Evolutionary conservation across 148 eudicot species (phyloP).

Genomic region (Vaccinium macrocarpon): DNA sequence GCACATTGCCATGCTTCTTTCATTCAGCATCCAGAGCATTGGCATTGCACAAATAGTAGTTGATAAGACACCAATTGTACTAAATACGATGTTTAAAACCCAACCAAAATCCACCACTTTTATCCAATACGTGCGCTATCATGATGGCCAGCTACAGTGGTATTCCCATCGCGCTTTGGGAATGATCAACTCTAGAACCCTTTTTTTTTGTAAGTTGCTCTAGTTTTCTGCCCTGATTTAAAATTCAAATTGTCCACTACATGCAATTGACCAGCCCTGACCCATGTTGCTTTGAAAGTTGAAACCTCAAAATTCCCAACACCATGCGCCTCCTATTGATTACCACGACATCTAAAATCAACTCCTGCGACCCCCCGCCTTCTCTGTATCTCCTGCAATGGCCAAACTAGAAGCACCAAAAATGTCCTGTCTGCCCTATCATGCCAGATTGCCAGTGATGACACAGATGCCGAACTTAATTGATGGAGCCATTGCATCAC

Average conservation of each 20-base stretch:
- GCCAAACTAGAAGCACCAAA: background rate
- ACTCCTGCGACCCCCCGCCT: background rate
- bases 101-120: background rate
- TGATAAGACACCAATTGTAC: background rate
- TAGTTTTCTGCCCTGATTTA: background rate
- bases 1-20: too few relatives aligned
- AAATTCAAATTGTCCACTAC: background rate
- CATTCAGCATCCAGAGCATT: too few relatives aligned
- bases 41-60: too few relatives aligned
- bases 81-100: background rate
- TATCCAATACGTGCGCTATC: background rate
- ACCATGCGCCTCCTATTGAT: background rate
- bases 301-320: background rate
- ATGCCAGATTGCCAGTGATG: background rate
- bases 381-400: background rate
- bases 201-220: background rate
- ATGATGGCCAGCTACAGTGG: background rate
- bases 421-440: background rate
- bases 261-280: background rate
- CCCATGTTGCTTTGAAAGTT: background rate
- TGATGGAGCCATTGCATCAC: background rate
- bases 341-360: background rate
- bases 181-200: background rate
- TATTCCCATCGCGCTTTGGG: background rate
- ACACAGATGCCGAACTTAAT: background rate